These are phyloP conservation scores for Gastrodia elata DNA, from an alignment of 106 monocot genomes.

Conservation along the genomic window DNA sequence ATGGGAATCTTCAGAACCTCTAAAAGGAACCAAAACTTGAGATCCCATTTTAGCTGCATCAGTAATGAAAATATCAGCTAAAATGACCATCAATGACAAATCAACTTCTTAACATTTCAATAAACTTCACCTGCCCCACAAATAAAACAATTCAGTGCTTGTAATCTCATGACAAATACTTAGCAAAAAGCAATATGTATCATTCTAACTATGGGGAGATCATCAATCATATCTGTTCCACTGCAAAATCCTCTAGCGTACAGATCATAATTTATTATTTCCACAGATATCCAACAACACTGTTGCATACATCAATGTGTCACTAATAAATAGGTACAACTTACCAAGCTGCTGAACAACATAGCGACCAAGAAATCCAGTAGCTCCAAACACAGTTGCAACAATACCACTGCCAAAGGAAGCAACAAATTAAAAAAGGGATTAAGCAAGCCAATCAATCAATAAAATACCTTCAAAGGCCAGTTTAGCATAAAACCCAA, in stretches of 20 bases:
- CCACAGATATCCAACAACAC: not conserved
- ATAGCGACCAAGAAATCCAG: slow-evolving; percentile 98
- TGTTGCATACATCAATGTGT: not conserved
- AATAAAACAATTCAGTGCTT: not conserved
- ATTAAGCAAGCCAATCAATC: not conserved
- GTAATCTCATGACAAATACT: not conserved
- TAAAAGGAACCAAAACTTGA: slow-evolving; percentile 95
- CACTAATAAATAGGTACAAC: slow-evolving; percentile 7
- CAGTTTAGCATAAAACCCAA: not conserved
- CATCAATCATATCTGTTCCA: not conserved
- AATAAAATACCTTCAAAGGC: slow-evolving; percentile 7
- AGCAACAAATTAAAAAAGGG: not conserved
- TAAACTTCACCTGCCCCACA: not conserved
- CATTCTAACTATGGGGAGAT: not conserved
- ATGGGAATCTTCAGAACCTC: slow-evolving; percentile 95
- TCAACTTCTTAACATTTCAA: not conserved
- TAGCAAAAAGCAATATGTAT: not conserved
- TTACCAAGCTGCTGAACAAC: slow-evolving; percentile 96
- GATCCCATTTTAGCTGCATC: slow-evolving; percentile 95
- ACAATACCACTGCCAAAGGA: slow-evolving; percentile 69
- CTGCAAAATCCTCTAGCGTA: not conserved
- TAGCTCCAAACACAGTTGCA: slow-evolving; percentile 97
- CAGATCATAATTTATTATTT: not conserved
- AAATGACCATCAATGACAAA: not conserved
- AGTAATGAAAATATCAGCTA: not conserved